Evolutionary conservation across 2,329 filamentous ascomycete genomes (phyloP).

Genomic region (Diaporthe vaccinii): DNA sequence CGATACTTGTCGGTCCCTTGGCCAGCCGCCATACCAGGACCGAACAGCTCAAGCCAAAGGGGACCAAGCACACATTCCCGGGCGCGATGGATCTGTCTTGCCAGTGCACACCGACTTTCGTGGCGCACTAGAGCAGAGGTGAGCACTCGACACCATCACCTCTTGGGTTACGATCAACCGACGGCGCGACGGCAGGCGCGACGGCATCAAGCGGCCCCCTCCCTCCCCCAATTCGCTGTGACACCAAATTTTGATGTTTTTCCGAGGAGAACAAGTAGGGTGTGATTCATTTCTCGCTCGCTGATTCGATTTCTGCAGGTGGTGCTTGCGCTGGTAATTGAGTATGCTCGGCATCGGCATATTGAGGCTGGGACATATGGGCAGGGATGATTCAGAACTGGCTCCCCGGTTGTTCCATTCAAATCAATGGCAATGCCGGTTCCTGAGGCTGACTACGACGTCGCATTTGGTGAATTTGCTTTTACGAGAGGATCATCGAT

Average conservation of each 20-base stretch:
- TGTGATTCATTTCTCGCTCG: neutral
- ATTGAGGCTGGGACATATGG: neutral
- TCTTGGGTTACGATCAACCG: constrained; percentile 2
- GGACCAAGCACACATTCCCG: neutral
- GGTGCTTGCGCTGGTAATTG: neutral
- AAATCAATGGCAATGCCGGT: neutral
- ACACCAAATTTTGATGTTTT: neutral
- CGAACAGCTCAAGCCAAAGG: neutral
- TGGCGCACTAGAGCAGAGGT: neutral
- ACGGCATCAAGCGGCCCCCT: neutral
- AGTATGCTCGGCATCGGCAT: neutral
- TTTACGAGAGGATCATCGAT: constrained; percentile 10
- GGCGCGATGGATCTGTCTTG: neutral
- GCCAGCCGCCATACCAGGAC: neutral
- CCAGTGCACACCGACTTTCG: neutral
- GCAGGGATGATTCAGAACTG: constrained; percentile 5
- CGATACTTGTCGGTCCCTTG: neutral
- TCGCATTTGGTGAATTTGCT: constrained; percentile 7
- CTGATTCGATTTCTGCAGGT: constrained; percentile 10
- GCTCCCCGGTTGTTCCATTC: neutral
- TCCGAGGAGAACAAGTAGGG: neutral
- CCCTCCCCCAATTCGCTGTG: neutral
- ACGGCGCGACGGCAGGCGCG: constrained; percentile 10
- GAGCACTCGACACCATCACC: constrained; percentile 5
- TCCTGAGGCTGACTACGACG: neutral